Conservation (phyloP, 1,139 yeast species). For the Lipomyces yarrowii region DNA sequence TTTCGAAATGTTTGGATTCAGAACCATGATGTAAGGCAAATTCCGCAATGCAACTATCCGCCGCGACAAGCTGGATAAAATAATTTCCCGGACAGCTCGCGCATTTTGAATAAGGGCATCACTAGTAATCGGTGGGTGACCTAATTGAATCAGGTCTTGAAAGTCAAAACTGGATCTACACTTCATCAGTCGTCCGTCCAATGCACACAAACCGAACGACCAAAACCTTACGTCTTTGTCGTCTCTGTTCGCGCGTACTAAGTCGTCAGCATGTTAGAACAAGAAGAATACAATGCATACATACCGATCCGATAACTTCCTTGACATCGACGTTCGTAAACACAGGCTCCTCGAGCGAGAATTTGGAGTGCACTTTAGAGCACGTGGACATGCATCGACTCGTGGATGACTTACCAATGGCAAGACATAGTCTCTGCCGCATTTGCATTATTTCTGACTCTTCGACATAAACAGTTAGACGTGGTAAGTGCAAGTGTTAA, state of each 20-base stretch:
- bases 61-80: constrained; percentile 48
- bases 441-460: background rate
- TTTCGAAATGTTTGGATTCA: constrained; percentile 88
- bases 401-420: background rate
- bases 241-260: constrained; percentile 10
- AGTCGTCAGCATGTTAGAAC: background rate
- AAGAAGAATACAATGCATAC: background rate
- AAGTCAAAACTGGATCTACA: constrained; percentile 30
- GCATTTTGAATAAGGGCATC: constrained; percentile 36
- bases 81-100: constrained; percentile 12
- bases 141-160: constrained; percentile 37
- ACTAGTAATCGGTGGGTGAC: constrained; percentile 38
- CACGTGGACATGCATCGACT: constrained; percentile 2
- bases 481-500: background rate
- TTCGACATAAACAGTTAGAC: background rate
- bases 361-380: constrained; percentile 10
- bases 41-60: constrained; percentile 68
- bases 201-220: background rate
- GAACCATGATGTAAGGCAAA: constrained; percentile 78
- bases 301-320: constrained; percentile 12
- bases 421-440: background rate
- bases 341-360: constrained; percentile 19
- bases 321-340: constrained; percentile 15
- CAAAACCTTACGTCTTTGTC: background rate
- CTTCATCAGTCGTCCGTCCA: background rate